phyloP scores from a whole-genome alignment of 1,139 yeast species.

The Yamadazyma epiphylla region DNA sequence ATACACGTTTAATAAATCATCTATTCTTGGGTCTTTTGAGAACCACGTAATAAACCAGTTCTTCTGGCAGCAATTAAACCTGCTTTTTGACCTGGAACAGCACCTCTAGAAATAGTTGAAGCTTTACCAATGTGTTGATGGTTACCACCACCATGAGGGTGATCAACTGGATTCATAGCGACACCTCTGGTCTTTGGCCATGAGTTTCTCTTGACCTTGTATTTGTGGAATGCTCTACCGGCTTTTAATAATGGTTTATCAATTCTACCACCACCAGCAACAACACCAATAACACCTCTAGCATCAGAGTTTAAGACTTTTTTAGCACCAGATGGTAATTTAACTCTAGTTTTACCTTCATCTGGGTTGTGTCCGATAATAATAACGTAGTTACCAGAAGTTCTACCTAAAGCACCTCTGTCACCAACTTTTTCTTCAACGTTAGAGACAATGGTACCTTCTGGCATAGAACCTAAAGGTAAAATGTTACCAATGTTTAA shows the following conservation, averaged over 20 bases:
- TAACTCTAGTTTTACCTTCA: conserved; percentile 97
- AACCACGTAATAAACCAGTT: conserved; percentile 99
- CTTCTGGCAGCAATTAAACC: conserved; percentile 99
- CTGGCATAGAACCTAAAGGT: conserved; percentile 97
- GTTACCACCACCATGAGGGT: conserved; percentile 99
- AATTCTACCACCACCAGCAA: conserved; percentile 99
- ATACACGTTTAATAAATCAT: conserved; percentile 8
- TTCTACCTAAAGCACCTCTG: conserved; percentile 99
- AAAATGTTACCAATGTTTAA: conserved; percentile 96
- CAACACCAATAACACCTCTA: conserved; percentile 99
- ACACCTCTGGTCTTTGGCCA: conserved; percentile 99
- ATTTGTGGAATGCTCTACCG: conserved; percentile 99
- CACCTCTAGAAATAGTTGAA: conserved; percentile 99
- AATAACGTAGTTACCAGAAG: conserved; percentile 98
- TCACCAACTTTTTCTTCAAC: conserved; percentile 99
- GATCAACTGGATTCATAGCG: conserved; percentile 99
- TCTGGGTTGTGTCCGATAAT: conserved; percentile 99
- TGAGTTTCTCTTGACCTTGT: conserved; percentile 97
- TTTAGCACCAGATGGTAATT: conserved; percentile 99
- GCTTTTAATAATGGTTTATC: conserved; percentile 99
- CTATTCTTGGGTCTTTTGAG: conserved; percentile 85
- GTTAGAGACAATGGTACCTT: conserved; percentile 98
- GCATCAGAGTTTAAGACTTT: conserved; percentile 92
- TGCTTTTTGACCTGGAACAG: conserved; percentile 99
- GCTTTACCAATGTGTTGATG: conserved; percentile 99